Percentiles rank a stretch among this genome's conserved stretches.
These are phyloP conservation scores for Entomortierella beljakovae DNA, from an alignment of 192 early-diverging fungal species.

Conservation along the genomic window DNA sequence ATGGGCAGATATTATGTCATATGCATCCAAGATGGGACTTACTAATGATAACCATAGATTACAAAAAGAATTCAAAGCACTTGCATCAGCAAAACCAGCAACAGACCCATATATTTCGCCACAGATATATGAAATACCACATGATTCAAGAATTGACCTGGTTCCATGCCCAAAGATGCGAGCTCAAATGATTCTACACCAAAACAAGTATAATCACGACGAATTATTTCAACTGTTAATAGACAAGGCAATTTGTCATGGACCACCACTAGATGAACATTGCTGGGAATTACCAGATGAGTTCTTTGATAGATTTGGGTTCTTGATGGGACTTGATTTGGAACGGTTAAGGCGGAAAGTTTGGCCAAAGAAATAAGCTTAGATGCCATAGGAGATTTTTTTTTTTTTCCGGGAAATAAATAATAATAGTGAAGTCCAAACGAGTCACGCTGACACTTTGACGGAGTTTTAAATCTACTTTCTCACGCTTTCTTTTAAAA, in stretches of 20 bases:
- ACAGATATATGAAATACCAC: slow-evolving; percentile 41
- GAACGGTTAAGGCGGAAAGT: slow-evolving; percentile 30
- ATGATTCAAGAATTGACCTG: slow-evolving; percentile 51
- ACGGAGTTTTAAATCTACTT: slow-evolving; percentile 1
- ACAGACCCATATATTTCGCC: slow-evolving; percentile 36
- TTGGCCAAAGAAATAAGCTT: slow-evolving; percentile 22
- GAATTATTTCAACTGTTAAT: slow-evolving; percentile 45
- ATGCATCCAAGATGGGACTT: slow-evolving; percentile 10
- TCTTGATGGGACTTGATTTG: slow-evolving; percentile 33
- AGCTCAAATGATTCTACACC: slow-evolving; percentile 56
- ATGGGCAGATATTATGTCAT: background rate
- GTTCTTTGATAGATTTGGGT: slow-evolving; percentile 48
- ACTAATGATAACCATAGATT: slow-evolving; percentile 15
- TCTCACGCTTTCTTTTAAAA: background rate
- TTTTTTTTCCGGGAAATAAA: background rate
- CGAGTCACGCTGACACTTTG: background rate
- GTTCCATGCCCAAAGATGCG: slow-evolving; percentile 53
- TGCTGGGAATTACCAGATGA: slow-evolving; percentile 53
- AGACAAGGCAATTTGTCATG: slow-evolving; percentile 51
- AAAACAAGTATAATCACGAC: slow-evolving; percentile 38
- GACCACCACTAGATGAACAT: slow-evolving; percentile 27
- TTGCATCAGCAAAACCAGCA: slow-evolving; percentile 3
- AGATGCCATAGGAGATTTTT: slow-evolving; percentile 3
- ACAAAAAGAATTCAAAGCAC: slow-evolving; percentile 16
- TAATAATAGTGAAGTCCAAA: background rate